phyloP scores from a whole-genome alignment of 1,139 yeast genomes.

The Hyphopichia burtonii region DNA sequence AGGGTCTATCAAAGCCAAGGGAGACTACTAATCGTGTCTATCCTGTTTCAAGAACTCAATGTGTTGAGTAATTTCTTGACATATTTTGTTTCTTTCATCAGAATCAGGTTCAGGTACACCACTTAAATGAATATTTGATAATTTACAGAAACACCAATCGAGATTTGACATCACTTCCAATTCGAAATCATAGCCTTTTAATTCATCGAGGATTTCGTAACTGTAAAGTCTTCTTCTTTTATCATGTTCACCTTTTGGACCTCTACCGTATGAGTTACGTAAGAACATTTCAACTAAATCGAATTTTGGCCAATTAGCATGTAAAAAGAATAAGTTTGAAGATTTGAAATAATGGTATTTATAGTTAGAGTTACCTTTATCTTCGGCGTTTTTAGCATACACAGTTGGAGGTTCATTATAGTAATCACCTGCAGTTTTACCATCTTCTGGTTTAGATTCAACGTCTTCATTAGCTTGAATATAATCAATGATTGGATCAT shows the following conservation, averaged over 20 bases:
- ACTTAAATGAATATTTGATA: slow-evolving; percentile 17
- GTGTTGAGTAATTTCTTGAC: slow-evolving; percentile 25
- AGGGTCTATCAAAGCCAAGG: too few species aligned
- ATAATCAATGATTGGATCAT: slow-evolving; percentile 36
- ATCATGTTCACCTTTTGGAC: slow-evolving; percentile 19
- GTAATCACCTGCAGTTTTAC: slow-evolving; percentile 7
- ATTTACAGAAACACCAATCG: slow-evolving; percentile 29
- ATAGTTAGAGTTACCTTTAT: slow-evolving; percentile 23
- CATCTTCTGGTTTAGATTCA: neutral
- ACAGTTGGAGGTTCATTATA: slow-evolving; percentile 13
- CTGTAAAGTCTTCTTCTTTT: slow-evolving; percentile 33
- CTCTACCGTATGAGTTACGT: slow-evolving; percentile 25
- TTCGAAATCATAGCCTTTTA: slow-evolving; percentile 31
- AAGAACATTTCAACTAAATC: slow-evolving; percentile 25
- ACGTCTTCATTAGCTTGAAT: slow-evolving; percentile 17
- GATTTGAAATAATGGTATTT: slow-evolving; percentile 28
- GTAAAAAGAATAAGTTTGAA: slow-evolving; percentile 31
- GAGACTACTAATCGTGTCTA: too few species aligned
- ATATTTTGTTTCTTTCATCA: slow-evolving; percentile 22
- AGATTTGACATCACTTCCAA: slow-evolving; percentile 23
- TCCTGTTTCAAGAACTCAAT: slow-evolving; percentile 18
- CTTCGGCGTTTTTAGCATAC: slow-evolving; percentile 21
- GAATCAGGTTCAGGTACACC: slow-evolving; percentile 21
- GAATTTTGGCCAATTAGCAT: slow-evolving; percentile 41
- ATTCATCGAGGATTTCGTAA: slow-evolving; percentile 22